These are phyloP conservation scores for Dioscorea zingiberensis DNA, from an alignment of 106 monocot species.

Conservation along the genomic window DNA sequence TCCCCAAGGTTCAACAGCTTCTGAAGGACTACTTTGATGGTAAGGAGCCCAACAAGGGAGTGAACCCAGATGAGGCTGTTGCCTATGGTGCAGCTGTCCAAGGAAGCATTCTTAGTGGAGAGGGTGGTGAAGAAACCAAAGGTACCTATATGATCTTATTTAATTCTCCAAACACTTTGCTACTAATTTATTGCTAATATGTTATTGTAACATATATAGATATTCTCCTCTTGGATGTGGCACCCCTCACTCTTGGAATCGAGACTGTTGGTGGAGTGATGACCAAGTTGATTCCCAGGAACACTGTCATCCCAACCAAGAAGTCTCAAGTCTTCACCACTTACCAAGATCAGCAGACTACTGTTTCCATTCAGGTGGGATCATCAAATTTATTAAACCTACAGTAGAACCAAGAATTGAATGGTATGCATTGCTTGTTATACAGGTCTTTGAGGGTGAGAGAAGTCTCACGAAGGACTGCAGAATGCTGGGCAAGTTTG, in stretches of 20 bases:
- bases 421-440: not conserved
- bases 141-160: constrained; percentile 19
- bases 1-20: constrained; percentile 72
- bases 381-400: no score
- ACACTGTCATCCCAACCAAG: constrained; percentile 43
- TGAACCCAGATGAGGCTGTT: constrained; percentile 59
- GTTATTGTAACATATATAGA: constrained; percentile 4
- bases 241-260: constrained; percentile 34
- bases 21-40: constrained; percentile 72
- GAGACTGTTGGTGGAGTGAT: constrained; percentile 45
- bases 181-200: not conserved
- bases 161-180: no score
- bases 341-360: constrained; percentile 39
- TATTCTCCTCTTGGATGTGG: constrained; percentile 38
- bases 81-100: constrained; percentile 69
- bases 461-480: constrained; percentile 53
- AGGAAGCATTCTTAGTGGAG: constrained; percentile 65
- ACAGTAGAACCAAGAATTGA: not conserved
- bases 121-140: constrained; percentile 70
- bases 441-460: constrained; percentile 51
- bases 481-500: constrained; percentile 35
- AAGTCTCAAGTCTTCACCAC: constrained; percentile 42
- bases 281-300: constrained; percentile 42
- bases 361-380: constrained; percentile 30
- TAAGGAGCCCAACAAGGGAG: constrained; percentile 70